These are phyloP conservation scores for Pythium myriotylum DNA, from an alignment of 352 stramenopile genomes.

Conservation along the genomic window DNA sequence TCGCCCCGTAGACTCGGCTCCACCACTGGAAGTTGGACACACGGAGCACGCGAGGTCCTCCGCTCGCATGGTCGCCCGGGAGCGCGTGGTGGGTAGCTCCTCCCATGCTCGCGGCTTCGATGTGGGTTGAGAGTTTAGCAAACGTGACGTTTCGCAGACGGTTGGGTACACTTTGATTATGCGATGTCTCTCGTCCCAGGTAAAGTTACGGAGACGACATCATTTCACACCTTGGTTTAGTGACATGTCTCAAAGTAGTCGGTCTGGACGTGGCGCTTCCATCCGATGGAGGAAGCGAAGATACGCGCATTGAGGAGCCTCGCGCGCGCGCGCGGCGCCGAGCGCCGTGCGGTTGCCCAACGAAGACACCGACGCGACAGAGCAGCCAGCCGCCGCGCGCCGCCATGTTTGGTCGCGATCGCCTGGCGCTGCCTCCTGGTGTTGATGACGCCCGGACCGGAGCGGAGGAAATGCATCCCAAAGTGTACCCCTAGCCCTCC, in stretches of 20 bases:
- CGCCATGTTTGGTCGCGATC: no score
- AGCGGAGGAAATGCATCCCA: conserved; percentile 13
- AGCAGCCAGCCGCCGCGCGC: no score
- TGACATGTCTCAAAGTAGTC: background rate
- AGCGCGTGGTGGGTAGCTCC: background rate
- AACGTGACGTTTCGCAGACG: conserved; percentile 8
- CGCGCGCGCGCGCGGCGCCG: no score
- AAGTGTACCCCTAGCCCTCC: conserved; percentile 28
- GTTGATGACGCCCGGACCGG: conserved; percentile 2
- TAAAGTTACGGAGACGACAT: no score
- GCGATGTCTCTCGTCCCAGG: no score
- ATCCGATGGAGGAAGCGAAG: no score
- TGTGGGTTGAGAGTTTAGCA: background rate
- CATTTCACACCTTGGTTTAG: conserved; percentile 1
- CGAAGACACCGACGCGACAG: no score
- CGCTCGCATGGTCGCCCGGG: background rate
- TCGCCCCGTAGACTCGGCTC: conserved; percentile 10
- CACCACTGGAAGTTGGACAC: conserved; percentile 22
- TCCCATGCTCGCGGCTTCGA: no score
- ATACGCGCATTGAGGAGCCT: no score
- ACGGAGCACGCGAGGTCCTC: conserved; percentile 4
- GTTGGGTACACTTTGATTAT: conserved; percentile 19
- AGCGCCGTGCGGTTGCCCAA: no score
- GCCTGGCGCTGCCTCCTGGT: no score
- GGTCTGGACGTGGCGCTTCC: no score